phyloP scores from a whole-genome alignment of 805 yeast genomes.

The Nakazawaea ernobii region DNA sequence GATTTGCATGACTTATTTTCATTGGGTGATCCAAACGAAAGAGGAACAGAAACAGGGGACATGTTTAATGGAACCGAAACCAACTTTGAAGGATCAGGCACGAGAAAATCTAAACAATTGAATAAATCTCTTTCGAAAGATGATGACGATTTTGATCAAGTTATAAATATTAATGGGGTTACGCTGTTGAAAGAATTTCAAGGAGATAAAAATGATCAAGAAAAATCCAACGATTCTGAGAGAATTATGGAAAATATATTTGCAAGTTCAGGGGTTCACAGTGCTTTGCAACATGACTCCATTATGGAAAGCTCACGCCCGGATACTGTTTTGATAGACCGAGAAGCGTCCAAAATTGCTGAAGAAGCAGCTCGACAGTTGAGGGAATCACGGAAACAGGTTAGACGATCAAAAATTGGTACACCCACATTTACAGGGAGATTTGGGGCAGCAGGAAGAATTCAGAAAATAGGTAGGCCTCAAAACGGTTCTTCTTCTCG shows the following conservation, averaged over 20 bases:
- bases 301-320: conserved; percentile 53
- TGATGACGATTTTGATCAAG: conserved; percentile 63
- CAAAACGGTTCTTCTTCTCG: conserved; percentile 32
- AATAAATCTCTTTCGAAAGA: conserved; percentile 28
- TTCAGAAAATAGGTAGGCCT: conserved; percentile 7
- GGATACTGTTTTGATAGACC: conserved; percentile 49
- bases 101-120: conserved; percentile 28
- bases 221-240: conserved; percentile 39
- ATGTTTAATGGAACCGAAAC: conserved; percentile 47
- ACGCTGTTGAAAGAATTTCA: conserved; percentile 62
- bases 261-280: conserved; percentile 64
- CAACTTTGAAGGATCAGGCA: conserved; percentile 26
- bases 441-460: conserved; percentile 77
- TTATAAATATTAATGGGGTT: conserved; percentile 65
- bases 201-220: conserved; percentile 37
- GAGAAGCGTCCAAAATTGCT: conserved; percentile 58
- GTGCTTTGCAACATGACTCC: conserved; percentile 74
- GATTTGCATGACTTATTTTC: conserved; percentile 88
- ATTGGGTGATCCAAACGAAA: conserved; percentile 66
- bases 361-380: conserved; percentile 58
- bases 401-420: conserved; percentile 51
- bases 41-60: conserved; percentile 64
- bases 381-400: conserved; percentile 50
- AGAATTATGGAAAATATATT: conserved; percentile 73
- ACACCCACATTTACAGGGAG: conserved; percentile 96